Evolutionary conservation across 768 basidiomycete species (phyloP), one percentile per base, ranked within the genome.

Genomic region (Punctularia strigosozonata): DNA sequence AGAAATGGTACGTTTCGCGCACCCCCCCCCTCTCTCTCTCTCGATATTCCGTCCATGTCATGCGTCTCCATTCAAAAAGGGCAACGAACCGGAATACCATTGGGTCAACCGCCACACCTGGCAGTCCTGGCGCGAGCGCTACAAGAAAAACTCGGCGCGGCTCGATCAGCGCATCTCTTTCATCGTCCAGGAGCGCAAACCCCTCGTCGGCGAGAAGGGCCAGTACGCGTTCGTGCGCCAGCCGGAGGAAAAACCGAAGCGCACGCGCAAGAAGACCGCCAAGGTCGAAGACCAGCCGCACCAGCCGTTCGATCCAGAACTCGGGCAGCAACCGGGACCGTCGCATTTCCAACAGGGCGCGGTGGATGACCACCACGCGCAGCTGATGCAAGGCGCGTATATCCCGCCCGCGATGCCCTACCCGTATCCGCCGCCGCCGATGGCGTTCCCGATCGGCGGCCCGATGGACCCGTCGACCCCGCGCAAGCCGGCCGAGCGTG

Each of bases 81-180:
- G 63, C 35, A 58, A 59, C 36, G 79, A 85, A 44, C 77, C 82
- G 2, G 81, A 83, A 45, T 86, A 75, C 49, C 64, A 70, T 0
- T 88, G 85, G 85, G 86, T 86, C 15, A 67, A 64, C 19, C 76
- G 84, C 13, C 85, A 89, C 53, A 86, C 84, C 2, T 89, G 85
- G 85, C 83, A 87, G 46, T 89, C 85, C 13, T 89, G 85, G 85
- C 73, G 86, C 20, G 85, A 89, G 51, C 68, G 86, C 21, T 89
- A 89, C 62, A 87, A 88, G 64, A 88, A 88, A 58, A 80, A 89
- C 43, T 63, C 81, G 0, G 52, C 60, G 5, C 74, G 83, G 7
- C 66, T 88, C 25, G 83, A 88, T 50, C 50, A 50, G 8, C 57
- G 72, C 39, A 87, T 89, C 38, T 56, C 73, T 2, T 61, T 61